Evolutionary conservation across 768 basidiomycete genomes (phyloP), one percentile per base, ranked within the genome.

Genomic region (Kwoniella sp.): DNA sequence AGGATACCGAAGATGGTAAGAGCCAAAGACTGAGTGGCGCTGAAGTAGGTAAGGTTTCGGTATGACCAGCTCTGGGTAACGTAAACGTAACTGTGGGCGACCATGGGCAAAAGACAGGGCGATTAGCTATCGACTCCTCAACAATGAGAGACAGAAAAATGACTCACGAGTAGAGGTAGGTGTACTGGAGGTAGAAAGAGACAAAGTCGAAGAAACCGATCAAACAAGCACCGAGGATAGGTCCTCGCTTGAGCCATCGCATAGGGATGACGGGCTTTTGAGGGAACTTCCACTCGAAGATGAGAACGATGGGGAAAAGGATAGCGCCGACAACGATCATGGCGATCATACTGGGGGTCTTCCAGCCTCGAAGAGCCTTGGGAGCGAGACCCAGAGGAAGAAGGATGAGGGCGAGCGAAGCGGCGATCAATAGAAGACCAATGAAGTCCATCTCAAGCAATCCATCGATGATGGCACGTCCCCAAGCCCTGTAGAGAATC

Each of bases 81-180:
- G 41, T 70, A 71, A 53, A 79, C 70, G 61, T 76, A 80, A 56
- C 77, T 81, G 61, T 29, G 23, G 8, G 31, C 9, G 4, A 51
- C 29, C 22, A 13, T 8, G 12, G 26, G 37, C 60, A 47, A 45
- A 22, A 12, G 26, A 65, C 22, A 83, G 86, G 81, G 11, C 85
- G 62, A 37, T 37, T 37, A 37, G 34, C 41, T 45, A 45, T 17
- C 11, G 11, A 20, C 41, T 45, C 41, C 41, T 34, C 13, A 34
- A 34, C 34, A 13, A 5, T 34, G 34, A n/a, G n/a, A n/a, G 34
- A 55, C 28, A 25, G 13, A 34, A 13, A 5, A 13, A 5, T 25
- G 45, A 88, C 84, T 77, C 87, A 90, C 1, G 87, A 88, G 82
- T 86, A 91, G 20, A 90, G 85, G 74, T 90, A 91, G 11, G 88